Percentiles rank a stretch among this genome's conserved stretches.
These are phyloP conservation scores for Solanum lycopersicoides DNA, from an alignment of 257 asterid species.

Conservation along the genomic window DNA sequence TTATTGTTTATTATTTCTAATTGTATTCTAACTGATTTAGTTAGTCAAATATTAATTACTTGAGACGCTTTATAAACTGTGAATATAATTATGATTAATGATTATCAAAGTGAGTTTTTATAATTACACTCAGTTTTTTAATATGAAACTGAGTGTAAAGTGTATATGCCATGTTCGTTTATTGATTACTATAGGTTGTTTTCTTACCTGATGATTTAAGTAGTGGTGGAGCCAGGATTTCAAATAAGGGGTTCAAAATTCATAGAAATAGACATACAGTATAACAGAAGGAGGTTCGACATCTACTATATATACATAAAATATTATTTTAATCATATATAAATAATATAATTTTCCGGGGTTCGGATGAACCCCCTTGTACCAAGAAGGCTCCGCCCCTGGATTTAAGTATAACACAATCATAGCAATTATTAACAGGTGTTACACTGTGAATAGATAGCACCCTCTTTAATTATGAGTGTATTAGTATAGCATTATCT, in stretches of 20 bases:
- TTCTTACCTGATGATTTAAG: neutral
- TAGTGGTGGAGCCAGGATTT: neutral
- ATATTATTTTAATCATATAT: no score
- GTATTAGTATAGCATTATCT: neutral
- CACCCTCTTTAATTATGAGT: neutral
- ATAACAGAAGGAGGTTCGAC: no score
- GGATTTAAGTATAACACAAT: neutral
- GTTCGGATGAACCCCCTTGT: no score
- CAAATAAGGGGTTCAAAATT: no score
- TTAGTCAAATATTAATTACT: neutral
- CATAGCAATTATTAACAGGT: neutral
- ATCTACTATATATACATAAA: no score
- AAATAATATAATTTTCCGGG: no score
- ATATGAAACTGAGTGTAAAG: neutral
- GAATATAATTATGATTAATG: neutral
- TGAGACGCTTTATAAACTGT: neutral
- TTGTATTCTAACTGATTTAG: neutral
- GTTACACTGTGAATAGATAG: neutral
- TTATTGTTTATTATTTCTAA: neutral
- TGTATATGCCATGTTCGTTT: neutral
- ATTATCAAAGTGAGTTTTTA: neutral
- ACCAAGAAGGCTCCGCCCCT: no score
- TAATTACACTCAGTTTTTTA: neutral
- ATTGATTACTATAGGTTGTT: neutral
- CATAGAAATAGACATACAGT: no score